A percentile compares a stretch with the other conserved stretches of the same genome.
Evolutionary conservation across 192 early-diverging fungal genomes (phyloP).

Genomic region (Dispira simplex): DNA sequence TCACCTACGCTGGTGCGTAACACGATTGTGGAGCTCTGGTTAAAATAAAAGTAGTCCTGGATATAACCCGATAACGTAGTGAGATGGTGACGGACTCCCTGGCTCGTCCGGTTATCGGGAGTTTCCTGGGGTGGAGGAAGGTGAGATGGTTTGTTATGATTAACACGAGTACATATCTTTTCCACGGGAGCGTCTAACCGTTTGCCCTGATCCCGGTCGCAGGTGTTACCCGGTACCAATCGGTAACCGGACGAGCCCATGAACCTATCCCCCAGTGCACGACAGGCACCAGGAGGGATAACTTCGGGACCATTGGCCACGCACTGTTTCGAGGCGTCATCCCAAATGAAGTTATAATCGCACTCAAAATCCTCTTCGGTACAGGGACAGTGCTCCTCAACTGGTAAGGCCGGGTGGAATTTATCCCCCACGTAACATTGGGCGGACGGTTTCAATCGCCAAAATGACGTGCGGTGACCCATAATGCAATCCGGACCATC

Average conservation of each 20-base stretch:
- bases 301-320: conserved; percentile 30
- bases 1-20: conserved; percentile 37
- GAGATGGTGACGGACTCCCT: conserved; percentile 18
- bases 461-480: conserved; percentile 56
- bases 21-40: conserved; percentile 41
- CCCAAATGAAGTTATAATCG: conserved; percentile 64
- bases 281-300: conserved; percentile 50
- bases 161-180: conserved; percentile 19
- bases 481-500: conserved; percentile 59
- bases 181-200: conserved; percentile 38
- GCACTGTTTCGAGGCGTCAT: conserved; percentile 35
- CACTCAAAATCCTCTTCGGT: conserved; percentile 82
- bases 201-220: conserved; percentile 30
- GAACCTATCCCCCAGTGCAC: conserved; percentile 40
- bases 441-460: conserved; percentile 57
- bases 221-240: conserved; percentile 71
- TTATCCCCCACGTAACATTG: conserved; percentile 57
- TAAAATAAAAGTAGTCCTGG: conserved; percentile 47
- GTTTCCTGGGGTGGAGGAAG: conserved; percentile 11
- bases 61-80: conserved; percentile 27
- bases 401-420: conserved; percentile 38
- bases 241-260: conserved; percentile 64
- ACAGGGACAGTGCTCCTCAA: conserved; percentile 53
- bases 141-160: conserved; percentile 15
- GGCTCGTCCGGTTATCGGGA: conserved; percentile 15